These are phyloP conservation scores for Mimosa bimucronata DNA, from an alignment of 306 rosid genomes.

Conservation along the genomic window DNA sequence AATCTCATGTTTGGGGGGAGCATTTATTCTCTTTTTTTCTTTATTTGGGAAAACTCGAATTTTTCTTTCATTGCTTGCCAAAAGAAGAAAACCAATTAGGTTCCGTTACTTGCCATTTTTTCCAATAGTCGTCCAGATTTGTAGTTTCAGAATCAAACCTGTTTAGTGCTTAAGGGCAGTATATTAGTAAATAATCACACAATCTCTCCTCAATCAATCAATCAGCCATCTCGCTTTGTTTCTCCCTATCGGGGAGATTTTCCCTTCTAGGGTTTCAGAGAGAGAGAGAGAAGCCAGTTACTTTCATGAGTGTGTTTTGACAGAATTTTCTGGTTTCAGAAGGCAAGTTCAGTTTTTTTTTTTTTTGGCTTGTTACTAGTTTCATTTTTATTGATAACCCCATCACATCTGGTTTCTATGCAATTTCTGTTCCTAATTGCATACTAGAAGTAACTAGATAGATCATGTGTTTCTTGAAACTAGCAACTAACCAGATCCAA, in stretches of 20 bases:
- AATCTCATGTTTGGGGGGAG: slow-evolving; percentile 41
- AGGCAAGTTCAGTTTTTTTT: slow-evolving; percentile 36
- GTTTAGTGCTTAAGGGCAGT: not conserved
- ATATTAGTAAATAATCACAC: not conserved
- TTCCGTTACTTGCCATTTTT: slow-evolving; percentile 40
- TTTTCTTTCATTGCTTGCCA: slow-evolving; percentile 45
- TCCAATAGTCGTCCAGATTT: slow-evolving; percentile 39
- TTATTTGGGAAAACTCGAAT: slow-evolving; percentile 50
- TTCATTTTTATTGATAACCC: slow-evolving; percentile 39
- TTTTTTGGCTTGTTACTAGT: not conserved
- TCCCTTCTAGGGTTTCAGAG: slow-evolving; percentile 45
- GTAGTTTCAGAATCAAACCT: not conserved
- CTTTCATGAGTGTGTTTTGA: not conserved
- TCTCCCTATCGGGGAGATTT: not conserved
- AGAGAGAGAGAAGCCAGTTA: not conserved
- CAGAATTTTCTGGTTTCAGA: not conserved
- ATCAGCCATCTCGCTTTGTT: not conserved
- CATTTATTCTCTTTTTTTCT: slow-evolving; percentile 52
- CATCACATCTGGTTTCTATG: not conserved
- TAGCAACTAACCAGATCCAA: slow-evolving; percentile 27
- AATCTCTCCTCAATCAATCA: not conserved
- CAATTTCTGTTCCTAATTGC: too few relatives aligned
- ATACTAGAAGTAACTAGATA: too few relatives aligned
- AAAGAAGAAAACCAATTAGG: slow-evolving; percentile 66
- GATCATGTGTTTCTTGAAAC: not conserved